Base-by-base conservation (phyloP, 176 grass and related monocot genomes). In the Oryza rufipogon region DNA sequence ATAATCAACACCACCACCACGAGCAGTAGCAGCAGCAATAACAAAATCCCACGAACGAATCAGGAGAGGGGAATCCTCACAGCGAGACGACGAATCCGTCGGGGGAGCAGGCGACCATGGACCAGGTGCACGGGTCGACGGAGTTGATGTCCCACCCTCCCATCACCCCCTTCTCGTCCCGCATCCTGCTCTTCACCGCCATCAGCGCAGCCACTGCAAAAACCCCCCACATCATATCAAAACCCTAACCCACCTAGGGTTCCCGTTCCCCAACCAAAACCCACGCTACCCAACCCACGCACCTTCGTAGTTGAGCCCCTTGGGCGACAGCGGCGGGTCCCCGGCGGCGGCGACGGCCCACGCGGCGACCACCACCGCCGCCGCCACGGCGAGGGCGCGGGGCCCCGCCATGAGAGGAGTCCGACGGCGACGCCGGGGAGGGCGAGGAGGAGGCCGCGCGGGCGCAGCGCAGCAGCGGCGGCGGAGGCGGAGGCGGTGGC, bases 61-160 rank as follows among this genome's bases (percentile, higher is more conserved):
- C 17, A 61, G 74, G 46, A 60, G 36, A 64, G 0, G 3, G 5
- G 17, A 56, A 20, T 19, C 20, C 77, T 88, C 79, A 99, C 96
- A 99, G 76, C 52, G 96, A 96, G 84, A 85, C 69, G 87, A 96
- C 93, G 87, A 99, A 99, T 32, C 88, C 88, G 75, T 95, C 91
- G 34, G 93, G 70, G 5, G 91, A 87, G 89, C 96, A 99, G 60
- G 87, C 89, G 74, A 96, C 89, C 93, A 94, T 99, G 86, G 91
- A 96, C 96, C 96, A 99, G 60, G 96, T 99, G 81, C 96, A 99
- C 5, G 96, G 96, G 86, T 99, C 96, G 11, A 99, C 96, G 45
- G 96, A 99, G 87, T 92, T 87, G 88, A 99, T 96, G 80, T 99
- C 96, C 96, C 91, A 96, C 58, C 73, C 84, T 20, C 81, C 80